These are phyloP conservation scores for Solanum dulcamara DNA, from an alignment of 257 asterid genomes.

Conservation along the genomic window DNA sequence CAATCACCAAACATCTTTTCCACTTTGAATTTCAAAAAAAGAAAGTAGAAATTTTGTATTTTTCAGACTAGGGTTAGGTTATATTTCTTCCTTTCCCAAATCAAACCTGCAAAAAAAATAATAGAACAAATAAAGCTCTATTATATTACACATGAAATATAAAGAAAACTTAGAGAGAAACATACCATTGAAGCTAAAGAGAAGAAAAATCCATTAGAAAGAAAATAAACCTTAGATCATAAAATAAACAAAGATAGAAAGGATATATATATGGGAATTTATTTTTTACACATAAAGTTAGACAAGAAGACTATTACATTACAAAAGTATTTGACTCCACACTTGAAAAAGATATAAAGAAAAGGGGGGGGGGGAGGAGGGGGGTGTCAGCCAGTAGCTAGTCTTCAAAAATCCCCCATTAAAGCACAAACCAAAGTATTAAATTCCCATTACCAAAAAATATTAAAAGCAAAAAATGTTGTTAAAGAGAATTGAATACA, in stretches of 20 bases:
- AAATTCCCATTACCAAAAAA: background rate
- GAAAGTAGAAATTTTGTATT: background rate
- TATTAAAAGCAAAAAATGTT: background rate
- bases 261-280: background rate
- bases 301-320: background rate
- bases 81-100: background rate
- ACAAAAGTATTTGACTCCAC: background rate
- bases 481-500: background rate
- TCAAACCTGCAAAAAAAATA: background rate
- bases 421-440: background rate
- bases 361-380: background rate
- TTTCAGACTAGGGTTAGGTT: background rate
- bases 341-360: background rate
- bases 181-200: background rate
- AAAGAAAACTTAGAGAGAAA: background rate
- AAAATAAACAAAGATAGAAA: background rate
- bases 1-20: slow-evolving; percentile 80
- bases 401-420: background rate
- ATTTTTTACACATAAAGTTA: background rate
- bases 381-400: background rate
- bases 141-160: background rate
- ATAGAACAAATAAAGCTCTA: background rate
- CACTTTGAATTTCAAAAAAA: background rate
- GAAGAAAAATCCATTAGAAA: background rate
- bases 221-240: background rate